Evolutionary conservation across 2,329 filamentous ascomycete species (phyloP).

Genomic region (Ophiostoma himal-ulmi): DNA sequence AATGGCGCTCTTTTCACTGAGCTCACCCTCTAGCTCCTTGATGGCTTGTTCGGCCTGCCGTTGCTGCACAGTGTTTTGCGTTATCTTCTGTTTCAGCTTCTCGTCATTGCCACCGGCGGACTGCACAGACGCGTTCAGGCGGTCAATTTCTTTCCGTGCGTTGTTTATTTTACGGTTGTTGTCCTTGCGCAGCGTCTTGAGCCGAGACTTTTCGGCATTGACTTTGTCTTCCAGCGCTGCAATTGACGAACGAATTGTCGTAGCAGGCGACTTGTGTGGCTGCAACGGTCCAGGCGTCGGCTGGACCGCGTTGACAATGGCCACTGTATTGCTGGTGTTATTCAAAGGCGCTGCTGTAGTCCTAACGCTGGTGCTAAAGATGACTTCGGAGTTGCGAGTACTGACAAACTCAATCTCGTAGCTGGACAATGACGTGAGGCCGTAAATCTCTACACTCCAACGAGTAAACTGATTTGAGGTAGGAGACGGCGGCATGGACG

Average conservation of each 20-base stretch:
- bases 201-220: constrained; percentile 60
- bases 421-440: constrained; percentile 63
- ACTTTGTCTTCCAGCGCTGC: constrained; percentile 65
- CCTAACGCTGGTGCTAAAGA: constrained; percentile 67
- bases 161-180: constrained; percentile 63
- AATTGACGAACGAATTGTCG: constrained; percentile 71
- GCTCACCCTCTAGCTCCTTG: constrained; percentile 45
- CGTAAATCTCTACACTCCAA: constrained; percentile 68
- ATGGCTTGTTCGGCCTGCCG: constrained; percentile 47
- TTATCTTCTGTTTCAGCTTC: constrained; percentile 66
- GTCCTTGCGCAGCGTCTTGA: constrained; percentile 68
- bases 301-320: constrained; percentile 29
- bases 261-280: constrained; percentile 69
- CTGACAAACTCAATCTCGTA: constrained; percentile 75
- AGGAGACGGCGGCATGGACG: neutral
- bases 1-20: constrained; percentile 59
- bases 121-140: constrained; percentile 58
- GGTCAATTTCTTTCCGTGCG: constrained; percentile 68
- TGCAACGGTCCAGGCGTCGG: constrained; percentile 45
- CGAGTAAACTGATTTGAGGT: constrained; percentile 41
- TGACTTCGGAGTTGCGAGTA: constrained; percentile 56
- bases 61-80: constrained; percentile 69
- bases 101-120: constrained; percentile 69
- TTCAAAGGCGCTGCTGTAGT: constrained; percentile 50
- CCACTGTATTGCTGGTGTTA: constrained; percentile 33